phyloP scores from a whole-genome alignment of 73 alveolate genomes.

The Symbiodinium pilosum region DNA sequence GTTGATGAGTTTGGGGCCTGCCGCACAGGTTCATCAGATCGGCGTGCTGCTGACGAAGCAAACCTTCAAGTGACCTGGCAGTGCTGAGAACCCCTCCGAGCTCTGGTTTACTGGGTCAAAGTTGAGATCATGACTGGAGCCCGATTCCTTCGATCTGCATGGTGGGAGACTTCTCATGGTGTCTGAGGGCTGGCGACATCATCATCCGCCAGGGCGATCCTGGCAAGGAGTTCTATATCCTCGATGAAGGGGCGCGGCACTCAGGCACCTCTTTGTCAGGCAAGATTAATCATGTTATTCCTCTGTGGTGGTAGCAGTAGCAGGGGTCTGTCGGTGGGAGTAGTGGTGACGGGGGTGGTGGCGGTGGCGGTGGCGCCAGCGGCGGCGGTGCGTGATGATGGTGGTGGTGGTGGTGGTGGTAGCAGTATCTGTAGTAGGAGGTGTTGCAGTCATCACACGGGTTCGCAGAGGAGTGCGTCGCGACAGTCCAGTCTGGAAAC shows the following conservation, averaged over 20 bases:
- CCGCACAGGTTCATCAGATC: neutral
- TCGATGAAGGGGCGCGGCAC: neutral
- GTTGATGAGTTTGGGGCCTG: too few relatives aligned
- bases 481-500: neutral
- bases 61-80: constrained; percentile 3
- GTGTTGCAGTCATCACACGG: too few relatives aligned
- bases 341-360: too few relatives aligned
- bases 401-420: too few relatives aligned
- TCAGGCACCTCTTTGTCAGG: neutral
- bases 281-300: neutral
- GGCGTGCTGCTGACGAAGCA: neutral
- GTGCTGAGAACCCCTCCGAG: too few relatives aligned
- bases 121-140: too few relatives aligned
- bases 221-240: constrained; percentile 8
- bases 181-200: constrained; percentile 2
- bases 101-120: too few relatives aligned
- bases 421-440: too few relatives aligned
- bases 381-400: too few relatives aligned
- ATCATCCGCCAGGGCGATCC: constrained; percentile 18
- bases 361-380: too few relatives aligned
- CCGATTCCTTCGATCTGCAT: neutral
- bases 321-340: too few relatives aligned
- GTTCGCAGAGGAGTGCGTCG: constrained; percentile 7
- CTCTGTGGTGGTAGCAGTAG: neutral
- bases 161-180: neutral